phyloP scores from a whole-genome alignment of 176 grass and related monocot genomes.

The Aegilops bicornis region DNA sequence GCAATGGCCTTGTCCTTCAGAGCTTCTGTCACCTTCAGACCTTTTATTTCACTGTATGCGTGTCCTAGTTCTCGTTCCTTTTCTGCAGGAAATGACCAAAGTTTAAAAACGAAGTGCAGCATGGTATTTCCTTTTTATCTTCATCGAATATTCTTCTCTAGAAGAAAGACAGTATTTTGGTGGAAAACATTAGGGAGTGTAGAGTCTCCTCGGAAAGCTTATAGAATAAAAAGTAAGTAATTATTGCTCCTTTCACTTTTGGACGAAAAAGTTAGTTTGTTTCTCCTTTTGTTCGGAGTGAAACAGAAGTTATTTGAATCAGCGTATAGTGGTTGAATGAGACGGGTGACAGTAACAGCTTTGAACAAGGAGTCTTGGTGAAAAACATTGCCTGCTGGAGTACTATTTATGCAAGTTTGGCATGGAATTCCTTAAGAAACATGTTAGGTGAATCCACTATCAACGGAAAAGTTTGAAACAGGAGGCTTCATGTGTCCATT shows the following conservation, averaged over 20 bases:
- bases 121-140: background rate
- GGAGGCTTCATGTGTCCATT: background rate
- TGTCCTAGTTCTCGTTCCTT: constrained; percentile 82
- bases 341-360: constrained; percentile 14
- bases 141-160: background rate
- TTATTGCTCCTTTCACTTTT: constrained; percentile 14
- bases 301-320: constrained; percentile 26
- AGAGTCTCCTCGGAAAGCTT: background rate
- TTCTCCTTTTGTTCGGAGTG: constrained; percentile 5
- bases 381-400: background rate
- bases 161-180: background rate
- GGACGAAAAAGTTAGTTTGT: background rate
- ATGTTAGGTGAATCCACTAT: background rate
- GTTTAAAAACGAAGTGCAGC: background rate
- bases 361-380: constrained; percentile 12
- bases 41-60: constrained; percentile 72
- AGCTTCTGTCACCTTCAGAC: constrained; percentile 63
- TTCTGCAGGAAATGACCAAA: constrained; percentile 47
- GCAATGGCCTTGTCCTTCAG: constrained; percentile 80
- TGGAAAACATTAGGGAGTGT: background rate
- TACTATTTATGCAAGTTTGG: constrained; percentile 5
- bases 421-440: constrained; percentile 9
- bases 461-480: background rate
- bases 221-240: background rate
- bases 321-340: constrained; percentile 19